phyloP scores from a whole-genome alignment of 2,329 filamentous ascomycete genomes.

The Aspergillus pseudoterreus region DNA sequence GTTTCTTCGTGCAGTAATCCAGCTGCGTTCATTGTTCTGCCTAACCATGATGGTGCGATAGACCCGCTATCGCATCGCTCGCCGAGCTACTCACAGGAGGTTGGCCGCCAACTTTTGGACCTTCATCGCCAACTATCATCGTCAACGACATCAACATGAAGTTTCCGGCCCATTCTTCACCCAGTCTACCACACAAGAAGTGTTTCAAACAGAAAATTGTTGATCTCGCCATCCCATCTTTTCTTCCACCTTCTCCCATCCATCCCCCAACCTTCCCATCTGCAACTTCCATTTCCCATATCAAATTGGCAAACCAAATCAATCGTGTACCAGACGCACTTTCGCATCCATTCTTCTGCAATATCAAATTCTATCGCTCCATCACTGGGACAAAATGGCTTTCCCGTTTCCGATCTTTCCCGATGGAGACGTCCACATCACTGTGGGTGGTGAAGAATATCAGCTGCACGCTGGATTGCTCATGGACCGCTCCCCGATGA shows the following conservation, averaged over 20 bases:
- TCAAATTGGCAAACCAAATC: too few species aligned
- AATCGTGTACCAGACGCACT: too few species aligned
- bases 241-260: not conserved
- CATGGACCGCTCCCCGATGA: not conserved
- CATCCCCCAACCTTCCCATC: not conserved
- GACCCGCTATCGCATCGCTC: not conserved
- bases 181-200: not conserved
- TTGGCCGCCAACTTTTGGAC: not conserved
- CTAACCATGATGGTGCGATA: not conserved
- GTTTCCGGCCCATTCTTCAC: too few species aligned
- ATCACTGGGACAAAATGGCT: not conserved
- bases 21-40: not conserved
- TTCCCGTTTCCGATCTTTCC: constrained; percentile 31
- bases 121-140: not conserved
- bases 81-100: not conserved
- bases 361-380: not conserved
- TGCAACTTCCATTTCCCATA: too few species aligned
- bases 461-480: constrained; percentile 32
- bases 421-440: constrained; percentile 39
- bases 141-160: too few species aligned
- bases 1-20: not conserved
- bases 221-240: not conserved
- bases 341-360: not conserved
- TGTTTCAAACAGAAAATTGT: not conserved
- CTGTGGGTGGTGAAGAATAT: constrained; percentile 35